Base-by-base conservation (phyloP, 2,329 filamentous ascomycete species). In the Xylariaceae sp. region DNA sequence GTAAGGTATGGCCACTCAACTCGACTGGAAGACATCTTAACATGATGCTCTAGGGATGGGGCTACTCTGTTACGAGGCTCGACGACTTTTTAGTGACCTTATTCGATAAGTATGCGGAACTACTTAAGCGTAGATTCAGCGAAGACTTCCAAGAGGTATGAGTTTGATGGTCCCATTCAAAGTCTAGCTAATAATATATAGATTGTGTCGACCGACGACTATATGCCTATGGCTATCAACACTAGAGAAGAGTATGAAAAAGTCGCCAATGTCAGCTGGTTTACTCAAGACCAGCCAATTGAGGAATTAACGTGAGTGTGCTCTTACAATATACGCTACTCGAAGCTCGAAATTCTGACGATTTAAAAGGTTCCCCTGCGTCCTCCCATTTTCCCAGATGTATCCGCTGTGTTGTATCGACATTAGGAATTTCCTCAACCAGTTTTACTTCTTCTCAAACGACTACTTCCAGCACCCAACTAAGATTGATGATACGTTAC, bases 221-320 rank as follows among this genome's bases (percentile, higher is more conserved):
- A 99, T 73, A 99, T 99, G 93, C 95, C 94, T 2, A 97, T 99
- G 94, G 90, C 91, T 1, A 96, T 97, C 70, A 91, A 92, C 65
- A 92, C 88, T 16, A 74, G 81, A 13, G 92, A 96, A 64, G 92
- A 97, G 67, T 97, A 96, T 68, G 91, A 95, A 65, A 96, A 97
- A 67, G 93, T 99, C 29, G 84, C 97, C 60, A 94, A 92, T 57
- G 92, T 97, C 55, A 96, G 89, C 74, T 99, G 93, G 93, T 97
- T 96, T 71, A 87, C 84, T 1, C 92, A 92, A 36, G 91, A 96
- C 26, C 91, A 89, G 64, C 76, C 86, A 15, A 75, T 82, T 24
- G 85, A 92, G 55, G 85, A 94, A 62, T 81, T 96, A 64, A 86
- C 81, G 82, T 92, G 80, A 60, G 83, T 77, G 27, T 9, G 29